Evolutionary conservation across 768 basidiomycete genomes (phyloP).

Genomic region (Paxillus rubicundulus): DNA sequence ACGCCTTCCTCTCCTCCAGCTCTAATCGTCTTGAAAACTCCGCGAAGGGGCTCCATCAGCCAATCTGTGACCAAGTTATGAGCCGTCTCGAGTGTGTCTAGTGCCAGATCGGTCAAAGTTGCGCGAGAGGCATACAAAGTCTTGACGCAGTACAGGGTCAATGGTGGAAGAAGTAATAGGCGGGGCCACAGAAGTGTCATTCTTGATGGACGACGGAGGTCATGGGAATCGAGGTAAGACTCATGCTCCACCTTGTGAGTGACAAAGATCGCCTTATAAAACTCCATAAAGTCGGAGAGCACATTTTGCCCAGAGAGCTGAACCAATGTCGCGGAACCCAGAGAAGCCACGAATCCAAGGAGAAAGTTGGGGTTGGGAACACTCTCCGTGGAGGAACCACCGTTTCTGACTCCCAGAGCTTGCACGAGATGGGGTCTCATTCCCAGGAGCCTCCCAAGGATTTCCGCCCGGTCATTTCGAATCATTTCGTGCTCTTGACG

Average conservation of each 20-base stretch:
- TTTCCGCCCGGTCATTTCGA: slow-evolving; percentile 65
- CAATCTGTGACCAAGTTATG: slow-evolving; percentile 76
- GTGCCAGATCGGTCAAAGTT: slow-evolving; percentile 51
- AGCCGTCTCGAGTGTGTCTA: slow-evolving; percentile 64
- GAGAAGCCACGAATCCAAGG: slow-evolving; percentile 19
- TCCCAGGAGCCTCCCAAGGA: slow-evolving; percentile 60
- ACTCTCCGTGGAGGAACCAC: not conserved
- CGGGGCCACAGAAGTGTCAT: slow-evolving; percentile 80
- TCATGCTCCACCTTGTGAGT: slow-evolving; percentile 30
- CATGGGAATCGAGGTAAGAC: slow-evolving; percentile 29
- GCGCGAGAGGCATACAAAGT: slow-evolving; percentile 57
- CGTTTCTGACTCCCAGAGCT: slow-evolving; percentile 24
- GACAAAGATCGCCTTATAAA: slow-evolving; percentile 20
- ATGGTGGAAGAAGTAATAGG: slow-evolving; percentile 71
- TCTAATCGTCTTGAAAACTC: slow-evolving; percentile 79
- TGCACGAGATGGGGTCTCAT: slow-evolving; percentile 47
- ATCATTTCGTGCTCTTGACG: slow-evolving; percentile 57
- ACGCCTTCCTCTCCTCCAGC: slow-evolving; percentile 73
- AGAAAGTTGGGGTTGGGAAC: slow-evolving; percentile 13
- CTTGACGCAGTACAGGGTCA: slow-evolving; percentile 50
- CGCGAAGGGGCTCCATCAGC: slow-evolving; percentile 83
- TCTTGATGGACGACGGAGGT: slow-evolving; percentile 64
- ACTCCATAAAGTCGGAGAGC: slow-evolving; percentile 11
- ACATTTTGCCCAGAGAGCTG: slow-evolving; percentile 10
- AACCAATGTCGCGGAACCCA: slow-evolving; percentile 18